A percentile compares a stretch with the other conserved stretches of the same genome.
These are phyloP conservation scores for Fonsecaea pedrosoi DNA, from an alignment of 2,329 filamentous ascomycete species.

Conservation along the genomic window DNA sequence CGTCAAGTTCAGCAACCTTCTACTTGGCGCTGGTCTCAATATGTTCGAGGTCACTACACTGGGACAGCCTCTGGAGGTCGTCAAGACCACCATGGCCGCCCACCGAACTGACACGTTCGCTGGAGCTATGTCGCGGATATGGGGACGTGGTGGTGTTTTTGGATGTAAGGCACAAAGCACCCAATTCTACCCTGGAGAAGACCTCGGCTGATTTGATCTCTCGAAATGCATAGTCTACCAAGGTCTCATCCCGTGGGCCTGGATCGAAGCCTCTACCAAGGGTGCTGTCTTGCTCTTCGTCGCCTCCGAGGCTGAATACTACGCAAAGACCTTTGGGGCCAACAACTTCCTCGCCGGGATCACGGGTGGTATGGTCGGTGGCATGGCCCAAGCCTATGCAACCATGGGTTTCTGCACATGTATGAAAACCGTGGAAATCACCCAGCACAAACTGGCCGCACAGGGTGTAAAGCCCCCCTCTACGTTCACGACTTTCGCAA, in stretches of 20 bases:
- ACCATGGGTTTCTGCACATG: conserved; percentile 99
- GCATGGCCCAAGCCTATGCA: conserved; percentile 96
- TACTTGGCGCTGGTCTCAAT: conserved; percentile 92
- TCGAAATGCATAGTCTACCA: conserved; percentile 78
- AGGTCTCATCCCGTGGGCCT: conserved; percentile 98
- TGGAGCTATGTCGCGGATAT: conserved; percentile 82
- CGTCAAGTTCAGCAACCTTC: conserved; percentile 98
- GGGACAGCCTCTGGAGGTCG: conserved; percentile 90
- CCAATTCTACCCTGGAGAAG: conserved; percentile 31
- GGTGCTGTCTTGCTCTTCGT: conserved; percentile 99
- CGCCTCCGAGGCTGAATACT: conserved; percentile 96
- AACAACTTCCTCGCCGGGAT: conserved; percentile 89
- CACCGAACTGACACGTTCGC: conserved; percentile 89
- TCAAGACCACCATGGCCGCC: conserved; percentile 99
- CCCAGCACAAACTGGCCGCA: conserved; percentile 92
- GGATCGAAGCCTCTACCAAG: conserved; percentile 99
- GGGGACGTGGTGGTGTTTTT: conserved; percentile 88
- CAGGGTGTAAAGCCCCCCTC: conserved; percentile 82
- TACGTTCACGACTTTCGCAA: conserved; percentile 94
- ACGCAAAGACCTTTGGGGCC: conserved; percentile 82
- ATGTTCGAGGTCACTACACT: conserved; percentile 84
- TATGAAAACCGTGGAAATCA: conserved; percentile 99
- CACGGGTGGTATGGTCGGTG: conserved; percentile 86
- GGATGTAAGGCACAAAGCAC: conserved; percentile 75
- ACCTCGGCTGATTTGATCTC: conserved; percentile 30